Evolutionary conservation across 1,284 basidiomycete species (phyloP).

Genomic region (Cutaneotrichosporon cavernicola): DNA sequence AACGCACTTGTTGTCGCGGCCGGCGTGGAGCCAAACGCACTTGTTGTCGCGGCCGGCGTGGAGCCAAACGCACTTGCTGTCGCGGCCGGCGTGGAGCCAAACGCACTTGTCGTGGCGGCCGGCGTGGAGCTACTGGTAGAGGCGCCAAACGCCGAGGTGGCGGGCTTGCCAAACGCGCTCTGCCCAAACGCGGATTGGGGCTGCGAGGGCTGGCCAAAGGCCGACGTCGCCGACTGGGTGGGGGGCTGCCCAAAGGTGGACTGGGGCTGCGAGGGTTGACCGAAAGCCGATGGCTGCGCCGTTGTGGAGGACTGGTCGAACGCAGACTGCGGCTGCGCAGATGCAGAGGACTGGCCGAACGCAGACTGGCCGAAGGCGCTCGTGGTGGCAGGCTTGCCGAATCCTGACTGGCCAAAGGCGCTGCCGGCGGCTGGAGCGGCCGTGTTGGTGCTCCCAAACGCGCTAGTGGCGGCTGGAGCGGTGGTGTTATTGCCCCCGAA

Average conservation of each 20-base stretch:
- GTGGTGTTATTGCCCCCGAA: not conserved
- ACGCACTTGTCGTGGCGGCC: constrained; percentile 32
- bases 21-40: not conserved
- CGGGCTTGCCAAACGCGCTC: constrained; percentile 11
- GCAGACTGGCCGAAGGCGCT: constrained; percentile 5
- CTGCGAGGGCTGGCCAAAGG: not conserved
- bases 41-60: constrained; percentile 1
- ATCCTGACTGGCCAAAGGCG: not conserved
- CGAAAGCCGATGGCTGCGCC: not conserved
- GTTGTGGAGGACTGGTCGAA: not conserved
- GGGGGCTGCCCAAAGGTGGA: constrained; percentile 6
- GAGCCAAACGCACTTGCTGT: constrained; percentile 30
- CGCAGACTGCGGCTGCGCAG: constrained; percentile 3
- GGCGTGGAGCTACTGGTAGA: not conserved
- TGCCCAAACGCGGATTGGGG: constrained; percentile 8
- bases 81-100: constrained; percentile 35
- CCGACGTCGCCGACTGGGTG: not conserved
- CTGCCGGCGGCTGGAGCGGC: not conserved
- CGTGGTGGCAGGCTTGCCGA: not conserved
- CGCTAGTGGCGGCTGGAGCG: not conserved
- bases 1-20: constrained; percentile 8
- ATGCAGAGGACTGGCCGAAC: not conserved
- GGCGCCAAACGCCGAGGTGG: constrained; percentile 38
- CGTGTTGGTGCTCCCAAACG: not conserved
- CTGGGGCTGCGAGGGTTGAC: not conserved